phyloP scores from a whole-genome alignment of 2,329 filamentous ascomycete species.

The Aspergillus fischeri region DNA sequence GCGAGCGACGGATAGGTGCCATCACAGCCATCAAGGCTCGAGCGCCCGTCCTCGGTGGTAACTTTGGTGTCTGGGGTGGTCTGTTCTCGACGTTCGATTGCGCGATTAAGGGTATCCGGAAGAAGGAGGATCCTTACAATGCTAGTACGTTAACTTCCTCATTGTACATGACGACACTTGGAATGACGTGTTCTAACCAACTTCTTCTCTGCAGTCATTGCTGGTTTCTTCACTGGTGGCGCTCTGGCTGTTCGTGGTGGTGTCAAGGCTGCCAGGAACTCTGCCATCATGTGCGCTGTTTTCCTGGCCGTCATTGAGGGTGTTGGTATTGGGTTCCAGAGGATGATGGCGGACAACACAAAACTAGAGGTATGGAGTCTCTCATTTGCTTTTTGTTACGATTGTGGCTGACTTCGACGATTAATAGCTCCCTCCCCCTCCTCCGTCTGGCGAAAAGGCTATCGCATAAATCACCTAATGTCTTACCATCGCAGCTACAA shows the following conservation, averaged over 20 bases:
- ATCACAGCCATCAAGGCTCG: slow-evolving; percentile 97
- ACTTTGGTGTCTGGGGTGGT: slow-evolving; percentile 97
- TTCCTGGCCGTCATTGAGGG: slow-evolving; percentile 95
- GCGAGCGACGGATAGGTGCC: slow-evolving; percentile 91
- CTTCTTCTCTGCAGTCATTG: slow-evolving; percentile 58
- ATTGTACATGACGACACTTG: neutral
- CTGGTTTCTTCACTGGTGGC: slow-evolving; percentile 94
- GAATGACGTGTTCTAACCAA: too few relatives aligned
- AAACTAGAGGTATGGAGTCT: slow-evolving; percentile 64
- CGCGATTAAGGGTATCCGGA: slow-evolving; percentile 85
- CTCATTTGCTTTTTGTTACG: neutral
- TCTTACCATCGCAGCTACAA: slow-evolving; percentile 9
- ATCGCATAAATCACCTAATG: slow-evolving; percentile 25
- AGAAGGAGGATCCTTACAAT: slow-evolving; percentile 98
- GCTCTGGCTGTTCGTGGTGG: slow-evolving; percentile 88
- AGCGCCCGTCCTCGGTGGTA: slow-evolving; percentile 91
- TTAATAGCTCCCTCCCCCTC: slow-evolving; percentile 33
- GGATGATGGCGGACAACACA: slow-evolving; percentile 88
- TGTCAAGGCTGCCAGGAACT: slow-evolving; percentile 86
- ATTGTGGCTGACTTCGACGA: neutral
- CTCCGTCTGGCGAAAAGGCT: slow-evolving; percentile 34
- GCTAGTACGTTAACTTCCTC: slow-evolving; percentile 56
- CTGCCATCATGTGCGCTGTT: slow-evolving; percentile 92
- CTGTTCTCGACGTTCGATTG: slow-evolving; percentile 96
- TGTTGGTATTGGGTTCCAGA: slow-evolving; percentile 91